A percentile compares a stretch with the other conserved stretches of the same genome.
These are phyloP conservation scores for Cyphellophora europaea DNA, from an alignment of 2,329 filamentous ascomycete genomes.

Conservation along the genomic window DNA sequence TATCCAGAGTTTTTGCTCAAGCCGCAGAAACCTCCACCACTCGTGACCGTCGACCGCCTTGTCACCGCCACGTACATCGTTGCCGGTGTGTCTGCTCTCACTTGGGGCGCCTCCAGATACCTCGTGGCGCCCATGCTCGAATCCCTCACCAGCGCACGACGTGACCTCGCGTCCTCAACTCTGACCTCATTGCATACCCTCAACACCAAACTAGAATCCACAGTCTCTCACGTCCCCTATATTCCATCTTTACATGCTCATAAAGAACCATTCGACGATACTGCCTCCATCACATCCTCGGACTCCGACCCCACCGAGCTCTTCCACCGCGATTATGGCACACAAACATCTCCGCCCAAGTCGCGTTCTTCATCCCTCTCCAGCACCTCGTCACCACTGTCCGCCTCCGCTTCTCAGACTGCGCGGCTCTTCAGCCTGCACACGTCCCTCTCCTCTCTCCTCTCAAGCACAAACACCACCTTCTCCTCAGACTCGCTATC, in stretches of 20 bases:
- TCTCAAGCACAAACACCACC: conserved; percentile 34
- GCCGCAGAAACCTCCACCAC: conserved; percentile 48
- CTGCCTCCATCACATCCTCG: conserved; percentile 39
- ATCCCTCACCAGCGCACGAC: conserved; percentile 43
- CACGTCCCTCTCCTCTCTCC: conserved; percentile 41
- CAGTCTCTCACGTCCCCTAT: conserved; percentile 43
- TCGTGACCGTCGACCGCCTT: conserved; percentile 49
- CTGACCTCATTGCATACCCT: conserved; percentile 43
- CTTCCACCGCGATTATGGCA: conserved; percentile 54
- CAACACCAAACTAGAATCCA: conserved; percentile 45
- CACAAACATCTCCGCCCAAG: conserved; percentile 46
- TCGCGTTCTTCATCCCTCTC: conserved; percentile 27
- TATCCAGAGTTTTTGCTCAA: conserved; percentile 58
- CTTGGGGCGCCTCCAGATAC: conserved; percentile 37
- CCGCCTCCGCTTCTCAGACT: conserved; percentile 13
- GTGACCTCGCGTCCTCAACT: conserved; percentile 46
- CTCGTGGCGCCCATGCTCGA: conserved; percentile 15
- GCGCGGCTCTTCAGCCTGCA: conserved; percentile 35
- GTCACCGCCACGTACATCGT: conserved; percentile 48
- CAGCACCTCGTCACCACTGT: conserved; percentile 5
- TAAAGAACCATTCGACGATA: conserved; percentile 25
- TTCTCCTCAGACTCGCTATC: conserved; percentile 22
- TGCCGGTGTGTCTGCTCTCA: conserved; percentile 43
- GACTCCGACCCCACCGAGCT: conserved; percentile 54
- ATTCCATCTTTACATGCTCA: conserved; percentile 9